Evolutionary conservation across 2,329 filamentous ascomycete species (phyloP).

Genomic region (Stemphylium vesicarium): DNA sequence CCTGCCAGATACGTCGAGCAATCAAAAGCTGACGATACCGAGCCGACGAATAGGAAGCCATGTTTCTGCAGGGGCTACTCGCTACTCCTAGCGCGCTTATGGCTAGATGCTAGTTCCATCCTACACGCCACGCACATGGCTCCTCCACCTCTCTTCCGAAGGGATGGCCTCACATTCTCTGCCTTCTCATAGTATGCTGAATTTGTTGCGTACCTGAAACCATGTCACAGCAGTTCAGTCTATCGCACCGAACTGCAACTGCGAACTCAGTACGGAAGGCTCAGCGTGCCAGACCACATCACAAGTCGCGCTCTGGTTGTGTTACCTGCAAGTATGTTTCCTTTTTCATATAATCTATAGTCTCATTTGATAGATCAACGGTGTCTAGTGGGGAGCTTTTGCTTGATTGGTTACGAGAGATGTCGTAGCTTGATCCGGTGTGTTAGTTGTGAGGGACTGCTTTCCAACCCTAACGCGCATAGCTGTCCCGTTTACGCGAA

Average conservation of each 20-base stretch:
- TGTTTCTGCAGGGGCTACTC: background rate
- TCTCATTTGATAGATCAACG: background rate
- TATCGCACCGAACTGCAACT: background rate
- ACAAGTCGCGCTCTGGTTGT: constrained; percentile 10
- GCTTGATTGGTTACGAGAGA: too few species aligned
- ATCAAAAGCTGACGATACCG: background rate
- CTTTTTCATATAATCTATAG: background rate
- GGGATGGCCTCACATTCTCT: too few species aligned
- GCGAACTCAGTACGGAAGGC: background rate
- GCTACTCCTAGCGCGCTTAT: background rate
- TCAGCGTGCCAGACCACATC: background rate
- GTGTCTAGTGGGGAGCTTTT: too few species aligned
- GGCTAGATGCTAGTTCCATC: background rate
- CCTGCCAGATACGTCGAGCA: background rate
- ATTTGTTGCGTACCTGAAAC: too few species aligned
- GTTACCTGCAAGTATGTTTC: constrained; percentile 14
- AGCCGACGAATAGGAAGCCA: background rate
- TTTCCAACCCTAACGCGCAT: too few species aligned
- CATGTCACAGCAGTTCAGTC: background rate
- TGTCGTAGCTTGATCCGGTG: too few species aligned
- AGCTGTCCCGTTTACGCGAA: too few species aligned
- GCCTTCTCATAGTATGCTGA: too few species aligned
- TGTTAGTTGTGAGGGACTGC: too few species aligned
- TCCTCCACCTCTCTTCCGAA: background rate
- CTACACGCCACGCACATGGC: background rate